Evolutionary conservation across 2,329 filamentous ascomycete genomes (phyloP).

Genomic region (Fusarium tricinctum): DNA sequence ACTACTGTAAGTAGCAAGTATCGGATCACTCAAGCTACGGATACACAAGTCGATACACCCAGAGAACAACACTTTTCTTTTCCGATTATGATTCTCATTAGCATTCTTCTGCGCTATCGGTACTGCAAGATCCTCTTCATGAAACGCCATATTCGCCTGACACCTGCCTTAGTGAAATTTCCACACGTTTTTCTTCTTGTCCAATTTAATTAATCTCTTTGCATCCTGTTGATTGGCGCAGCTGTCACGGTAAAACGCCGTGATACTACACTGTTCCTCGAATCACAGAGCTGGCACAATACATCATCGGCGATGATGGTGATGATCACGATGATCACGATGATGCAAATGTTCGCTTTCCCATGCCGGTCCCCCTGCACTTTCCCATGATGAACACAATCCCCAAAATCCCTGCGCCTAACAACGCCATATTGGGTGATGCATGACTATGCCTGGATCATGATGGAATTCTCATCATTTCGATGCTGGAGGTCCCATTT

Average conservation of each 20-base stretch:
- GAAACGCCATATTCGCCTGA: constrained; percentile 47
- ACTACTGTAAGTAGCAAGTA: background rate
- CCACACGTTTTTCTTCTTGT: background rate
- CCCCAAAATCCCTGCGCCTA: background rate
- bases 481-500: constrained; percentile 53
- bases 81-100: no score
- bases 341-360: constrained; percentile 40
- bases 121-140: constrained; percentile 22
- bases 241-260: background rate
- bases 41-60: background rate
- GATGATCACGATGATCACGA: constrained; percentile 41
- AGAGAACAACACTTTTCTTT: constrained; percentile 9
- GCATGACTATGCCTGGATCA: background rate
- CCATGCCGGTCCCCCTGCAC: constrained; percentile 22
- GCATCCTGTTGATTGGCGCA: constrained; percentile 12
- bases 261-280: constrained; percentile 13
- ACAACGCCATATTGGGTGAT: background rate
- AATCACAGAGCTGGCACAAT: constrained; percentile 16
- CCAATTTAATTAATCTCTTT: background rate
- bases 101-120: constrained; percentile 17
- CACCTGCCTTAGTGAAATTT: constrained; percentile 14
- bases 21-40: background rate
- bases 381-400: constrained; percentile 33
- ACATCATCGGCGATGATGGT: constrained; percentile 27
- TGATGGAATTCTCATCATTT: constrained; percentile 34